phyloP scores from a whole-genome alignment of 177 flowering plant species.

The Vitis hybrid region DNA sequence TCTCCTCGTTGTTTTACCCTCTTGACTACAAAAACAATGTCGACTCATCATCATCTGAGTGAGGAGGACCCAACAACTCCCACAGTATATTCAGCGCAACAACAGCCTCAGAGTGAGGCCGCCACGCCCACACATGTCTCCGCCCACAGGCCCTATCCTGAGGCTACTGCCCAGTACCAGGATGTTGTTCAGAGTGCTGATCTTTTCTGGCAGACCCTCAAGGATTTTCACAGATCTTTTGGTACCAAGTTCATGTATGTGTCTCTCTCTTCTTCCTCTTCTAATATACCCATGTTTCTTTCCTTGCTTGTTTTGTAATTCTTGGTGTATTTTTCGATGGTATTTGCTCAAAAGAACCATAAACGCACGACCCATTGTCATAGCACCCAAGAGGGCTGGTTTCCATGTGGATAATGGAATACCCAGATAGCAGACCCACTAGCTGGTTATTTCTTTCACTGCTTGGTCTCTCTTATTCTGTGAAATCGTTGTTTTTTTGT shows the following conservation, averaged over 20 bases:
- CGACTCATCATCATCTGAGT: not conserved
- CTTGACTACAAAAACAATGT: too few relatives aligned
- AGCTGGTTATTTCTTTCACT: too few relatives aligned
- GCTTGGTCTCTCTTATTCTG: too few relatives aligned
- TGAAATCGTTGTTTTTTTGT: too few relatives aligned
- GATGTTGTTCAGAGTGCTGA: conserved; percentile 42
- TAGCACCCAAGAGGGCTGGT: too few relatives aligned
- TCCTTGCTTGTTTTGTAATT: not conserved
- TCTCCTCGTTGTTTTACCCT: too few relatives aligned
- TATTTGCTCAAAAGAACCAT: too few relatives aligned
- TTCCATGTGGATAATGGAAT: too few relatives aligned
- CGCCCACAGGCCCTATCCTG: conserved; percentile 25
- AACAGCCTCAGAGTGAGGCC: conserved; percentile 1
- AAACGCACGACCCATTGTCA: too few relatives aligned
- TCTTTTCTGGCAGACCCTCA: conserved; percentile 55
- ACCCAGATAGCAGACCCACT: too few relatives aligned
- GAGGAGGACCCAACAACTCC: conserved; percentile 7
- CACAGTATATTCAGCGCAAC: conserved; percentile 7
- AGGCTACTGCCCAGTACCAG: conserved; percentile 43
- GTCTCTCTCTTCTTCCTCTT: not conserved
- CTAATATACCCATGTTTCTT: not conserved
- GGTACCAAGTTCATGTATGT: conserved; percentile 57
- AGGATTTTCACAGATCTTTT: conserved; percentile 42
- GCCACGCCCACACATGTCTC: not conserved
- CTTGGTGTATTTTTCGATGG: not conserved